phyloP scores from a whole-genome alignment of 805 yeast species.

The Blastobotrys mokoenaii region DNA sequence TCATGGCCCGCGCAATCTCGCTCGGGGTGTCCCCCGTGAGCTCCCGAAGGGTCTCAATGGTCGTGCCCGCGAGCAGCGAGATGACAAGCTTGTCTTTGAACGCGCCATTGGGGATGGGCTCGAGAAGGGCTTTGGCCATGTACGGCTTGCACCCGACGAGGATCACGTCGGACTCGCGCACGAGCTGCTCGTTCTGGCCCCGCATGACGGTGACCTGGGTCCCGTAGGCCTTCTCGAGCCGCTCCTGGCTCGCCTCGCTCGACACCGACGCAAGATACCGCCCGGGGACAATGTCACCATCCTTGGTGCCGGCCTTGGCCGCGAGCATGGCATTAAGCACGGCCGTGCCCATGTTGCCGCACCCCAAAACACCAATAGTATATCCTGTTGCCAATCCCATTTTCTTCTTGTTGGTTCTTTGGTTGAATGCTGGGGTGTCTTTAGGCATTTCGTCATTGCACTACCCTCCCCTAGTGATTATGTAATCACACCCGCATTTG shows the following conservation, averaged over 20 bases:
- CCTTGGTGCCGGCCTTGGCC: constrained; percentile 28
- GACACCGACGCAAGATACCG: constrained; percentile 74
- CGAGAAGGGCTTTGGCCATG: constrained; percentile 54
- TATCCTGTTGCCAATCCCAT: constrained; percentile 19
- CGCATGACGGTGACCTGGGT: constrained; percentile 38
- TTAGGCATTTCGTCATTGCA: no score
- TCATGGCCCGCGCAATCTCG: constrained; percentile 85
- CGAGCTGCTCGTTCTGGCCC: constrained; percentile 48
- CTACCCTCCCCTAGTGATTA: no score
- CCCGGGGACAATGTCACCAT: constrained; percentile 47
- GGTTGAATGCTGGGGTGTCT: no score
- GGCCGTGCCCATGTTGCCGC: constrained; percentile 96
- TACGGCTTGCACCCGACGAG: constrained; percentile 87
- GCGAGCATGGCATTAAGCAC: constrained; percentile 70
- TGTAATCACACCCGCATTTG: no score
- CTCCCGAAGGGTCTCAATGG: constrained; percentile 54
- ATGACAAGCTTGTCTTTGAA: constrained; percentile 54
- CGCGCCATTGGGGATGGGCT: constrained; percentile 35
- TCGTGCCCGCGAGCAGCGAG: constrained; percentile 88
- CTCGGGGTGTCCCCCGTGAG: constrained; percentile 33
- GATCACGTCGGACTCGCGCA: constrained; percentile 56
- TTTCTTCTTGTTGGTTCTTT: no score
- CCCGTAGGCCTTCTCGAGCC: constrained; percentile 43
- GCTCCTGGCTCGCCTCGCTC: constrained; percentile 41
- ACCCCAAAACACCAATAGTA: constrained; percentile 74